A percentile compares a stretch with the other conserved stretches of the same genome.
phyloP scores from a whole-genome alignment of 1,284 basidiomycete genomes.

The Ceratobasidium sp. region DNA sequence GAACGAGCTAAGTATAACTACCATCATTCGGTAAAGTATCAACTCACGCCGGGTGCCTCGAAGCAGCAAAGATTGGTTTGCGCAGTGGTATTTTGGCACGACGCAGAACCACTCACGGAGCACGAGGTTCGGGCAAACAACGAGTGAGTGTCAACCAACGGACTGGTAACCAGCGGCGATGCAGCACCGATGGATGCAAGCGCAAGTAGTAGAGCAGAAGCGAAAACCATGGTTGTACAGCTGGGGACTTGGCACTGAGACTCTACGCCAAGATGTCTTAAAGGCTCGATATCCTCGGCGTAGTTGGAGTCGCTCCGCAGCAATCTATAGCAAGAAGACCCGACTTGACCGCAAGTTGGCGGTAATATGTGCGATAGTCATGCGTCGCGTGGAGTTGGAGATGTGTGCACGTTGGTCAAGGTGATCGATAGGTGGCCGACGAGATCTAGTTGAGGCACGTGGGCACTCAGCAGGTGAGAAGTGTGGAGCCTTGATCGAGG shows the following conservation, averaged over 20 bases:
- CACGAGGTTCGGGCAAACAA: slow-evolving; percentile 38
- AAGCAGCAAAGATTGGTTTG: slow-evolving; percentile 42
- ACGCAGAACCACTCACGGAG: slow-evolving; percentile 27
- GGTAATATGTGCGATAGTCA: slow-evolving; percentile 13
- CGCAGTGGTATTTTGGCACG: slow-evolving; percentile 42
- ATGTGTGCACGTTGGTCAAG: slow-evolving; percentile 18
- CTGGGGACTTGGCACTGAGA: neutral
- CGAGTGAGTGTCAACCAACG: slow-evolving; percentile 9
- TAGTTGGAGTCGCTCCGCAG: slow-evolving; percentile 23
- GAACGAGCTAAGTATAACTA: neutral
- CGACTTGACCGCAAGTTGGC: slow-evolving; percentile 1
- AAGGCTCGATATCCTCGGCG: neutral
- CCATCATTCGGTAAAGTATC: neutral
- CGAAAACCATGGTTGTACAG: neutral
- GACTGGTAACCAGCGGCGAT: slow-evolving; percentile 9
- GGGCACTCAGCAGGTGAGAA: neutral
- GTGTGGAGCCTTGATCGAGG: slow-evolving; percentile 2
- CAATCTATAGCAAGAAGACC: neutral
- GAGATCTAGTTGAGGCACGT: slow-evolving; percentile 17
- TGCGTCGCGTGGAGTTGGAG: slow-evolving; percentile 17
- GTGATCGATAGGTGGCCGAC: neutral
- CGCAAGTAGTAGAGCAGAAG: neutral
- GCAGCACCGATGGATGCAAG: slow-evolving; percentile 8
- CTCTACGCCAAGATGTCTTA: neutral
- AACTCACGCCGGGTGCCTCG: slow-evolving; percentile 40